These are phyloP conservation scores for Trypanosoma brucei DNA, from an alignment of 208 protist genomes.

Conservation along the genomic window DNA sequence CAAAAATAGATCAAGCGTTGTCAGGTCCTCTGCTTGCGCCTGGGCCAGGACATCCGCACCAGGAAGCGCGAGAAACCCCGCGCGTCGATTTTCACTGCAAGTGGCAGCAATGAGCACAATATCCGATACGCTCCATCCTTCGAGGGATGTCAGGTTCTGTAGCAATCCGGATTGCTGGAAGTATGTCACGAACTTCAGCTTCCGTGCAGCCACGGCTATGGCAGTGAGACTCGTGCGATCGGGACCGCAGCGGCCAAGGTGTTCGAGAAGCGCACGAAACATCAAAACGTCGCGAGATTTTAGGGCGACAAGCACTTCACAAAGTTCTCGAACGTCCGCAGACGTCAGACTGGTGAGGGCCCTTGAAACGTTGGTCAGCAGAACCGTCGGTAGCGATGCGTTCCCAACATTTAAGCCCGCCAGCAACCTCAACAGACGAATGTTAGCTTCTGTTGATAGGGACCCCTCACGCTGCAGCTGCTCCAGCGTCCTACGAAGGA, in stretches of 20 bases:
- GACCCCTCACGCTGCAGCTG: constrained; percentile 3
- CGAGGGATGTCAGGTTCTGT: constrained; percentile 13
- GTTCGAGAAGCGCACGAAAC: constrained; percentile 23
- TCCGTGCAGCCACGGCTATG: constrained; percentile 14
- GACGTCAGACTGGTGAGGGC: constrained; percentile 14
- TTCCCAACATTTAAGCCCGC: constrained; percentile 9
- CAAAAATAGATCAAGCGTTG: constrained; percentile 22
- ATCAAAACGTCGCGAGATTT: constrained; percentile 23
- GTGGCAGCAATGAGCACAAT: constrained; percentile 18
- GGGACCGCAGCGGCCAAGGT: constrained; percentile 1
- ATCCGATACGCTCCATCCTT: constrained; percentile 22
- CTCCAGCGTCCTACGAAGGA: constrained; percentile 19
- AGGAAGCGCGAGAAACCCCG: constrained; percentile 15
- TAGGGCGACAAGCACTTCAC: constrained; percentile 14
- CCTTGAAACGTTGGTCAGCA: constrained; percentile 20
- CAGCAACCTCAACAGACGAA: constrained; percentile 11
- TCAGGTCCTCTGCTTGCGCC: constrained; percentile 12
- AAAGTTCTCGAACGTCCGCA: constrained; percentile 5
- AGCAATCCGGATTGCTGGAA: constrained; percentile 20
- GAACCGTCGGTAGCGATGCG: constrained; percentile 2
- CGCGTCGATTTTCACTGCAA: constrained; percentile 19
- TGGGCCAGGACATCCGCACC: constrained; percentile 13
- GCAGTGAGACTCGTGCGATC: constrained; percentile 10
- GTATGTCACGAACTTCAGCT: constrained; percentile 20
- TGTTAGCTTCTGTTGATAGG: constrained; percentile 4